Evolutionary conservation across 148 eudicot genomes (phyloP), one percentile per base, ranked within the genome.

Genomic region (Persicaria maculosa): DNA sequence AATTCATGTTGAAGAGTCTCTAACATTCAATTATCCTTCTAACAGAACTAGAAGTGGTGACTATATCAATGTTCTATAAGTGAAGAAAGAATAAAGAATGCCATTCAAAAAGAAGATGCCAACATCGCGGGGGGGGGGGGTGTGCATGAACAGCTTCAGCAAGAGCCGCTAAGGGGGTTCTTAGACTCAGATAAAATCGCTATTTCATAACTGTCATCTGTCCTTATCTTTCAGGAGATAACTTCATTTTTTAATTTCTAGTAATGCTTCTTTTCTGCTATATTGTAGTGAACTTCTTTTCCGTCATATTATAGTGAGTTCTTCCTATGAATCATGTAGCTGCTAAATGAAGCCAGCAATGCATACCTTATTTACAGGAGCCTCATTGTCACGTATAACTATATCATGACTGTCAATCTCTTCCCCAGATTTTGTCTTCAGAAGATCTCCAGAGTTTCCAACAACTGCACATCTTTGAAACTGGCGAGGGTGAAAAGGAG

Each of bases 381-480:
- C 98, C 83, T 95, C 98, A 73, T 95, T 95, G 79, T 95, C 98
- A 74, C 98, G 84, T 79, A 95, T 87, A 44, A 95, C 96, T 8
- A 88, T 93, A 78, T 95, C 98, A 72, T 91, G 98, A 75, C 97
- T 84, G 80, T 95, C 98, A 75, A 95, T 95, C 77, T 95, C 98
- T 78, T 88, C 76, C 44, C 98, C 98, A 80, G 90, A 95, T 78
- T 92, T 86, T 44, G 97, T 92, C 85, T 91, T 86, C 59, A 95
- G 78, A 57, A 95, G 96, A 77, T 95, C 98, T 71, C 98, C 98
- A 43, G 97, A 95, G 81, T 95, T 92, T 75, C 98, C 98, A 85
- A 95, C 98, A 83, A 95, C 97, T 44, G 98, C 98, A 83, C 98
- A 95, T 75, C 77, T 92, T 83, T 84, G 80, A 76, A 95, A 95